phyloP scores from a whole-genome alignment of 148 eudicot species.

The Fagopyrum esculentum region DNA sequence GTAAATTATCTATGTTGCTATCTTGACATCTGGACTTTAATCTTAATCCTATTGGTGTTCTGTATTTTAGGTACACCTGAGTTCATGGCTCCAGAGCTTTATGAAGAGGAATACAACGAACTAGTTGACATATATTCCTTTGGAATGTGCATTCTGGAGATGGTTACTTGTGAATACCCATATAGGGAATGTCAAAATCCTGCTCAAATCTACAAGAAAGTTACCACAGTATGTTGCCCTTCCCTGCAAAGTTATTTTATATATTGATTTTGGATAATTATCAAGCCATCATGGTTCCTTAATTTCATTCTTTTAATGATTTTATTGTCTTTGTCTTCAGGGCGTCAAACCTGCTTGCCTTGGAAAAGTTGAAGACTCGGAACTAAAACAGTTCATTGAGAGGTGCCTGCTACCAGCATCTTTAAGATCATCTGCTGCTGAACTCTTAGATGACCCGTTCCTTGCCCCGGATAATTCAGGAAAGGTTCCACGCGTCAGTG shows the following conservation, averaged over 20 bases:
- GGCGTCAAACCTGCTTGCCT: constrained; percentile 57
- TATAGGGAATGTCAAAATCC: constrained; percentile 23
- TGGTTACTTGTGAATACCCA: constrained; percentile 26
- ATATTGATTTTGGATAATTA: neutral
- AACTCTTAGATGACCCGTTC: constrained; percentile 48
- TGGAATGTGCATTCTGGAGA: constrained; percentile 30
- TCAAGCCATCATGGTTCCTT: too few species aligned
- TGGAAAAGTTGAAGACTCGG: constrained; percentile 28
- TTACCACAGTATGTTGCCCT: constrained; percentile 17
- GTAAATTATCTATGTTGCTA: neutral
- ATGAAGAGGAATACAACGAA: constrained; percentile 23
- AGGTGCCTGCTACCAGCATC: constrained; percentile 36
- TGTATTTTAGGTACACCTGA: constrained; percentile 16
- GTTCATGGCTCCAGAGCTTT: constrained; percentile 31
- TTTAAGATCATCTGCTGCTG: constrained; percentile 40
- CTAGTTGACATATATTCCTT: constrained; percentile 27
- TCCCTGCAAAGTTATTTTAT: constrained; percentile 28
- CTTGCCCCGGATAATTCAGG: constrained; percentile 14
- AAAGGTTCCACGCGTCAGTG: neutral
- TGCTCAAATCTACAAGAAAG: constrained; percentile 24
- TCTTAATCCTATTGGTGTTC: neutral
- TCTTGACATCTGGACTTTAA: neutral
- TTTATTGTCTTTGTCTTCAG: constrained; percentile 17
- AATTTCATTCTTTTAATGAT: neutral
- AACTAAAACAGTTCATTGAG: constrained; percentile 43